Percentiles rank a stretch among this genome's conserved stretches.
These are phyloP conservation scores for Phytophthora litchii DNA, from an alignment of 352 stramenopile genomes.

Conservation along the genomic window DNA sequence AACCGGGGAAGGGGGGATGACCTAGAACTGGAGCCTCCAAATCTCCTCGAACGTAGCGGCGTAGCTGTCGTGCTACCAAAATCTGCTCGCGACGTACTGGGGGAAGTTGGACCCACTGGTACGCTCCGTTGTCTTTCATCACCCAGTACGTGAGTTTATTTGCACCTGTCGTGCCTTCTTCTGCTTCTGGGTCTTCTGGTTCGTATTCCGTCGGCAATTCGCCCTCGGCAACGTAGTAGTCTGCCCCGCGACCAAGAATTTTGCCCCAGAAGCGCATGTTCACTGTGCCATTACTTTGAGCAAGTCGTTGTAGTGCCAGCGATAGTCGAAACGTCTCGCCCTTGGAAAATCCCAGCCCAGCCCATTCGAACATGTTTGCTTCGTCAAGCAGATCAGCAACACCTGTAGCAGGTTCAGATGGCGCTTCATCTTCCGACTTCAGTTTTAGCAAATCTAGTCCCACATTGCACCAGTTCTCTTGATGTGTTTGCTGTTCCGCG, in stretches of 20 bases:
- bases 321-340: conserved; percentile 78
- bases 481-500: conserved; percentile 47
- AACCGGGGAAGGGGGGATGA: conserved; percentile 89
- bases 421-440: conserved; percentile 50
- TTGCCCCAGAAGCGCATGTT: conserved; percentile 91
- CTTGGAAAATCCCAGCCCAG: conserved; percentile 72
- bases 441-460: conserved; percentile 69
- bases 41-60: conserved; percentile 80
- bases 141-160: conserved; percentile 94
- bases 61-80: conserved; percentile 74
- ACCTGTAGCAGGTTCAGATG: conserved; percentile 42
- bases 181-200: conserved; percentile 70
- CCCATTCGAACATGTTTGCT: conserved; percentile 86
- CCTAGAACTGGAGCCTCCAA: conserved; percentile 79
- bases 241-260: conserved; percentile 65
- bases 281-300: conserved; percentile 55
- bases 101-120: conserved; percentile 86
- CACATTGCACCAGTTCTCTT: conserved; percentile 71
- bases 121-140: conserved; percentile 79
- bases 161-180: conserved; percentile 65
- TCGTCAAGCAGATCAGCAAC: conserved; percentile 77
- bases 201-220: conserved; percentile 52
- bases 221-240: conserved; percentile 90
- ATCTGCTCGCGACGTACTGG: conserved; percentile 81
- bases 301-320: conserved; percentile 64